phyloP scores from a whole-genome alignment of 2,329 filamentous ascomycete genomes.

The Venturia asperata region DNA sequence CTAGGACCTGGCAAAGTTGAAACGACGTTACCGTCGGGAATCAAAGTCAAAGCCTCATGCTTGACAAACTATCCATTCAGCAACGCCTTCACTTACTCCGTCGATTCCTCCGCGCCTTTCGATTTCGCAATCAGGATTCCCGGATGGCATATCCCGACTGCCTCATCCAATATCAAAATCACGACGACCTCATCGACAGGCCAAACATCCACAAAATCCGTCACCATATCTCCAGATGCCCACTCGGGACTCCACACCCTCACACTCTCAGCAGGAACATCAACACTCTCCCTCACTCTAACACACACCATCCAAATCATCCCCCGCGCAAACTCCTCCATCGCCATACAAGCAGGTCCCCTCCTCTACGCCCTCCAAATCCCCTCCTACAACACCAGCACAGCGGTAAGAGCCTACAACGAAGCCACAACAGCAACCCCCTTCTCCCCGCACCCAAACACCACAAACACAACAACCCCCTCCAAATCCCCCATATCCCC shows the following conservation, averaged over 20 bases:
- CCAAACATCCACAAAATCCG: background rate
- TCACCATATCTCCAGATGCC: constrained; percentile 27
- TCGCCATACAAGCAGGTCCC: constrained; percentile 32
- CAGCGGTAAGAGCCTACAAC: constrained; percentile 22
- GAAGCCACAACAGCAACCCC: constrained; percentile 20
- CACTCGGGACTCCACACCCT: constrained; percentile 35
- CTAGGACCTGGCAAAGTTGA: constrained; percentile 41
- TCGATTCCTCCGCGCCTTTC: constrained; percentile 31
- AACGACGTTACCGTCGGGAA: constrained; percentile 31
- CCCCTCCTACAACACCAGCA: constrained; percentile 23
- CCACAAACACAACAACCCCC: background rate
- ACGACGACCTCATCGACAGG: constrained; percentile 20
- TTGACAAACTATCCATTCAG: constrained; percentile 46
- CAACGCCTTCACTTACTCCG: constrained; percentile 34
- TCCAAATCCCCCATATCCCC: background rate
- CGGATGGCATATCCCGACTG: constrained; percentile 29
- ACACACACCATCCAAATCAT: constrained; percentile 23
- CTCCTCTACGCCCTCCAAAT: constrained; percentile 35
- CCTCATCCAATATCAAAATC: constrained; percentile 16
- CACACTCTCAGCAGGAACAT: constrained; percentile 30
- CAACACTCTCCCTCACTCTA: constrained; percentile 29
- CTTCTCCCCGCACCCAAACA: background rate
- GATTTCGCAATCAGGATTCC: constrained; percentile 44
- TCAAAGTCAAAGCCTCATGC: constrained; percentile 38
- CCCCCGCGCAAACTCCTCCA: constrained; percentile 36